phyloP scores from a whole-genome alignment of 2,329 filamentous ascomycete species.

The Ophiocordyceps polyrhachis-furcata region DNA sequence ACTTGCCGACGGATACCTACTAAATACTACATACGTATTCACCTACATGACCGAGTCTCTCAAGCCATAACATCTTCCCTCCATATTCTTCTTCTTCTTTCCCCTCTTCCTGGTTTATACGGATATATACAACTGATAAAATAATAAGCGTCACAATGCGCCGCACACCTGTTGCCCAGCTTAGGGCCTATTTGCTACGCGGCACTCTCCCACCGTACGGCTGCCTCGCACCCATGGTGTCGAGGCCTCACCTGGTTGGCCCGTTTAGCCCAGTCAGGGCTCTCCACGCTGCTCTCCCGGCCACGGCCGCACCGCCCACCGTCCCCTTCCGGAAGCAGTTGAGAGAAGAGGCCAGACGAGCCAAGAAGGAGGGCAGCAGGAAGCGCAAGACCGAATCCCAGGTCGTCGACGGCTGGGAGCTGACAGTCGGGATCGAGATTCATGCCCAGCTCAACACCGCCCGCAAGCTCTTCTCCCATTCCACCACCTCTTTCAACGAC shows the following conservation, averaged over 20 bases:
- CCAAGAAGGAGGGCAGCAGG: conserved; percentile 43
- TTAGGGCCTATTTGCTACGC: conserved; percentile 29
- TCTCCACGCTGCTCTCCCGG: conserved; percentile 13
- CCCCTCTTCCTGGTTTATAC: too few species aligned
- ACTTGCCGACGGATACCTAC: too few species aligned
- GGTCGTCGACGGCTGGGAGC: conserved; percentile 57
- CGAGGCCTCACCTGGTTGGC: conserved; percentile 5
- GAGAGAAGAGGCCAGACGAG: conserved; percentile 51
- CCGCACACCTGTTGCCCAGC: conserved; percentile 21
- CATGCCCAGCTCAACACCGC: conserved; percentile 87
- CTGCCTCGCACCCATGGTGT: conserved; percentile 15
- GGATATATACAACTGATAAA: too few species aligned
- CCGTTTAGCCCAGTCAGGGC: conserved; percentile 6
- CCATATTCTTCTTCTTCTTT: too few species aligned
- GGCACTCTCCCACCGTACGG: conserved; percentile 23
- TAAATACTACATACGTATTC: too few species aligned
- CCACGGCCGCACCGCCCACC: conserved; percentile 3
- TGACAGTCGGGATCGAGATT: conserved; percentile 93
- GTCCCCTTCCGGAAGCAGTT: conserved; percentile 50
- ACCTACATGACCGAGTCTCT: too few species aligned
- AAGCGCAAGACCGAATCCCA: conserved; percentile 27
- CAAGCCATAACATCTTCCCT: too few species aligned
- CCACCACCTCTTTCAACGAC: conserved; percentile 44
- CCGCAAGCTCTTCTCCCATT: conserved; percentile 74
- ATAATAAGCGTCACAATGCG: conserved; percentile 16